A percentile compares a stretch with the other conserved stretches of the same genome.
phyloP scores from a whole-genome alignment of 2,329 filamentous ascomycete genomes.

The Colletotrichum phormii region DNA sequence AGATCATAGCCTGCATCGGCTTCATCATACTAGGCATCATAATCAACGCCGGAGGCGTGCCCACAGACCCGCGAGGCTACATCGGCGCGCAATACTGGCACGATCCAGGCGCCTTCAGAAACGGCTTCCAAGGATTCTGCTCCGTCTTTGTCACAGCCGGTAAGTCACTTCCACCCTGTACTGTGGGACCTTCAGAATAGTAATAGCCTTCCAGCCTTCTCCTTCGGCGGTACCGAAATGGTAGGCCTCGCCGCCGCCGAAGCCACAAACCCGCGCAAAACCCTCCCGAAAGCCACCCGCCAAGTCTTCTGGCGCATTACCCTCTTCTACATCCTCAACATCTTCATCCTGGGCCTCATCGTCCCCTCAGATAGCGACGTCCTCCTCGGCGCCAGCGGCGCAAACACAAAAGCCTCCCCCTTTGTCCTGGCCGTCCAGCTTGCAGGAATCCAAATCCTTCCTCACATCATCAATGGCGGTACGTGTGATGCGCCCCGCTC shows the following conservation, averaged over 20 bases:
- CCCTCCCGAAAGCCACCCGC: constrained; percentile 40
- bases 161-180: no score
- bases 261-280: constrained; percentile 39
- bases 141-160: constrained; percentile 38
- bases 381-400: constrained; percentile 43
- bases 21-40: constrained; percentile 39
- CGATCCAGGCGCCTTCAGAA: constrained; percentile 39
- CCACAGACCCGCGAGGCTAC: constrained; percentile 36
- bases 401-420: constrained; percentile 59
- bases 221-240: constrained; percentile 40
- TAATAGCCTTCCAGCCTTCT: no score
- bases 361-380: constrained; percentile 36
- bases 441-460: constrained; percentile 62
- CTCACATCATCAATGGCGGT: constrained; percentile 62
- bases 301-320: constrained; percentile 42
- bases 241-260: constrained; percentile 43
- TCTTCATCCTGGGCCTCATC: constrained; percentile 40
- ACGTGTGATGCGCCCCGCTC: no score
- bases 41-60: constrained; percentile 38
- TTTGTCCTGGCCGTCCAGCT: constrained; percentile 64
- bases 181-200: no score
- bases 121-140: constrained; percentile 41
- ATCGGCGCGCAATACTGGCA: constrained; percentile 40
- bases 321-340: constrained; percentile 39
- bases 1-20: constrained; percentile 51